These are phyloP conservation scores for Dipodascus albidus DNA, from an alignment of 805 yeast species.

Conservation along the genomic window DNA sequence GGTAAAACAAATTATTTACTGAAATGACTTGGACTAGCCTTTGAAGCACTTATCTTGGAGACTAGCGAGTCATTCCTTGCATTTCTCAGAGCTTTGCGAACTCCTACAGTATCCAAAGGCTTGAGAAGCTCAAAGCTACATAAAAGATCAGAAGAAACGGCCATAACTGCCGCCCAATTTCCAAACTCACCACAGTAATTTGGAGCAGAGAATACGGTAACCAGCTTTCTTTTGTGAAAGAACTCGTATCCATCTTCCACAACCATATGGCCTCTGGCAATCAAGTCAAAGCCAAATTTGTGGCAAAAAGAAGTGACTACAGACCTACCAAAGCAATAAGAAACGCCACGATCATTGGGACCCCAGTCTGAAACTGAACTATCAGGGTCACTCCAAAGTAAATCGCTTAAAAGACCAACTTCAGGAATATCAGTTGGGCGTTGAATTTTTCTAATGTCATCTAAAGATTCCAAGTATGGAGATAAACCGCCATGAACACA, in stretches of 20 bases:
- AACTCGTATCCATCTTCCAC: constrained; percentile 99
- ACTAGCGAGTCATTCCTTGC: not conserved
- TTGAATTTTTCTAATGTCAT: constrained; percentile 97
- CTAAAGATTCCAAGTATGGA: constrained; percentile 96
- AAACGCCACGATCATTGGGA: constrained; percentile 97
- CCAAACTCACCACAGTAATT: constrained; percentile 98
- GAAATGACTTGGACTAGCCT: not conserved
- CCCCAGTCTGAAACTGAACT: constrained; percentile 98
- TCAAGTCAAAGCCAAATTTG: constrained; percentile 94
- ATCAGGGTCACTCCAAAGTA: constrained; percentile 98
- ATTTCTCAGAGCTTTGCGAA: not conserved
- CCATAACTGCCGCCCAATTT: constrained; percentile 98
- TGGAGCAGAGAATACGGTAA: constrained; percentile 92
- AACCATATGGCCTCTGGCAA: constrained; percentile 98
- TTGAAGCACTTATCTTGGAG: not conserved
- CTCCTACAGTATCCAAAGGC: constrained; percentile 51
- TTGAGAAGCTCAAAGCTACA: constrained; percentile 90
- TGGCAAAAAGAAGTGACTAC: constrained; percentile 93
- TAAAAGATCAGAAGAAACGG: constrained; percentile 82
- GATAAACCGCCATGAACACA: constrained; percentile 99
- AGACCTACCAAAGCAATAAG: constrained; percentile 98
- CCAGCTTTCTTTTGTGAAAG: constrained; percentile 90
- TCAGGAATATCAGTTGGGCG: constrained; percentile 99
- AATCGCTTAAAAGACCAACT: constrained; percentile 90
- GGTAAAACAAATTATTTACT: constrained; percentile 11